Evolutionary conservation across 2,329 filamentous ascomycete species (phyloP).

Genomic region (Madurella fahalii): DNA sequence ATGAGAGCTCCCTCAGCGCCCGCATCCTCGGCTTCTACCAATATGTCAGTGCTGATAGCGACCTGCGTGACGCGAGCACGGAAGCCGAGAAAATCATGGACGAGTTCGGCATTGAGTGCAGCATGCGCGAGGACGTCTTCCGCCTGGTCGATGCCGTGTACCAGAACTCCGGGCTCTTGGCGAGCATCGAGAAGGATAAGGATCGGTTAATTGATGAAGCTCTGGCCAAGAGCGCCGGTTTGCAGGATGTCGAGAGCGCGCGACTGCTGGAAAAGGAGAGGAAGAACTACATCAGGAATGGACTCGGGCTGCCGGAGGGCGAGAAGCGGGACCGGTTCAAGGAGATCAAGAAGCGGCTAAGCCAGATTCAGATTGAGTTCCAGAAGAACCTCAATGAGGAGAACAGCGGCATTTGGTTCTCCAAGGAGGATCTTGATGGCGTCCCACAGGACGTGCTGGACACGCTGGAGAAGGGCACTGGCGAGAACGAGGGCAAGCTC

Average conservation of each 20-base stretch:
- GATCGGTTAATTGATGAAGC: conserved; percentile 38
- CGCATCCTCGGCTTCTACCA: conserved; percentile 77
- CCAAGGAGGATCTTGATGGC: conserved; percentile 66
- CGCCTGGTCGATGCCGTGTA: conserved; percentile 57
- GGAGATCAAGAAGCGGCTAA: conserved; percentile 77
- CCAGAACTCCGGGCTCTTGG: conserved; percentile 40
- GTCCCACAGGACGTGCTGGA: conserved; percentile 67
- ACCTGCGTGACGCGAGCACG: conserved; percentile 69
- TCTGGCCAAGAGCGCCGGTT: conserved; percentile 23
- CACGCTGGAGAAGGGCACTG: conserved; percentile 65
- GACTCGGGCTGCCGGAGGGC: conserved; percentile 66
- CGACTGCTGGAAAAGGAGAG: conserved; percentile 74
- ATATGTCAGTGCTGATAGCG: conserved; percentile 65
- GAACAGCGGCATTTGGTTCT: conserved; percentile 76
- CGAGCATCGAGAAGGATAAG: conserved; percentile 49
- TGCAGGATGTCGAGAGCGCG: conserved; percentile 59
- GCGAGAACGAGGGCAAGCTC: conserved; percentile 66
- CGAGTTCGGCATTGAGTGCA: conserved; percentile 72
- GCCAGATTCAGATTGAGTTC: conserved; percentile 68
- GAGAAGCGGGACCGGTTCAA: conserved; percentile 74
- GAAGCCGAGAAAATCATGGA: conserved; percentile 72
- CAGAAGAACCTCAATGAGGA: conserved; percentile 81
- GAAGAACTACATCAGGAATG: conserved; percentile 73
- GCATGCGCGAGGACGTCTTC: conserved; percentile 80
- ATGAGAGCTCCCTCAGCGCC: conserved; percentile 53